phyloP scores from a whole-genome alignment of 345 rosid species.

The Draba incana region DNA sequence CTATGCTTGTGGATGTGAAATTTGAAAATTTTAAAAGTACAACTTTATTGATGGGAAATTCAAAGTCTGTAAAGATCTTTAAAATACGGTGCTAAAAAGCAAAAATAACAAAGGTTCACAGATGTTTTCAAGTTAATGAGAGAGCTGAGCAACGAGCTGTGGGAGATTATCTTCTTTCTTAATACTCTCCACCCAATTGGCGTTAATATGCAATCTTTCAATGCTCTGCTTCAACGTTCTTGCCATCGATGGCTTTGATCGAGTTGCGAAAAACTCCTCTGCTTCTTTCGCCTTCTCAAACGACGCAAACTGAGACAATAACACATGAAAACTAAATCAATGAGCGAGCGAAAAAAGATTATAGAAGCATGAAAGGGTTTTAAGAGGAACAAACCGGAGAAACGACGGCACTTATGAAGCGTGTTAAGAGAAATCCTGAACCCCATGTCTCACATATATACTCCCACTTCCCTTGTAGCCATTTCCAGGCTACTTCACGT shows the following conservation, averaged over 20 bases:
- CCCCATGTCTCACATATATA: constrained; percentile 66
- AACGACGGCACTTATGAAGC: constrained; percentile 68
- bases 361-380: not conserved
- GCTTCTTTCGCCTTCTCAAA: constrained; percentile 74
- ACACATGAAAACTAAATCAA: not conserved
- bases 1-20: too few relatives aligned
- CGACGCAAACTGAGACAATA: constrained; percentile 71
- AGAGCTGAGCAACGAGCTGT: constrained; percentile 53
- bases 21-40: too few relatives aligned
- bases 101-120: too few relatives aligned
- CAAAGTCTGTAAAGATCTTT: constrained; percentile 3
- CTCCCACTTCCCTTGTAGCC: constrained; percentile 92
- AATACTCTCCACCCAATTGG: constrained; percentile 79
- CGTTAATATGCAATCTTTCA: constrained; percentile 73
- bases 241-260: constrained; percentile 58
- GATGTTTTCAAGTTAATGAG: constrained; percentile 17
- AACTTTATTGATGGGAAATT: constrained; percentile 23
- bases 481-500: constrained; percentile 91
- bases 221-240: constrained; percentile 97
- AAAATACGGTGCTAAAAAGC: too few relatives aligned
- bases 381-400: constrained; percentile 62
- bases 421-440: constrained; percentile 70
- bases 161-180: constrained; percentile 56
- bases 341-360: not conserved
- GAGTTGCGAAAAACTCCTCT: constrained; percentile 77